Conservation (phyloP, 1,284 basidiomycete species). For the Pascua guehoae region DNA sequence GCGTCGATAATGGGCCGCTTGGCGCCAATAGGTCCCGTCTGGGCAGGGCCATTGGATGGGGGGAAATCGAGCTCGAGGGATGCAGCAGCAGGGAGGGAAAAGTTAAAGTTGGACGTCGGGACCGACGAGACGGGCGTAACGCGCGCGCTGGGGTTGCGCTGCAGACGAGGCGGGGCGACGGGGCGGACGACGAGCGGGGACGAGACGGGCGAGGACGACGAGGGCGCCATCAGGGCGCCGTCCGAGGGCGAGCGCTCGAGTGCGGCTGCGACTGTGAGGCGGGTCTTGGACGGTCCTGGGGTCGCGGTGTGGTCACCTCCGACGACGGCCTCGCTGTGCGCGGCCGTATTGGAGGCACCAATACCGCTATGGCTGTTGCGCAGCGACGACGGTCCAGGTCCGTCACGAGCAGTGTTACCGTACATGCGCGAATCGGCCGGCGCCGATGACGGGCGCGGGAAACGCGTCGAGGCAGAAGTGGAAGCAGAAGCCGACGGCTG, state of each 20-base stretch:
- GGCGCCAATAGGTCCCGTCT: constrained; percentile 12
- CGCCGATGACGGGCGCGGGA: constrained; percentile 21
- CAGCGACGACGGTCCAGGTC: constrained; percentile 3
- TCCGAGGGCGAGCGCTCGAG: constrained; percentile 9
- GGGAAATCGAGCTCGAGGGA: constrained; percentile 6
- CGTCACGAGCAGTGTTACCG: constrained; percentile 2
- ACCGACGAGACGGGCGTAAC: not conserved
- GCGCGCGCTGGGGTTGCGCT: not conserved
- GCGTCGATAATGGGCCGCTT: constrained; percentile 20
- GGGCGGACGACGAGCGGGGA: constrained; percentile 3
- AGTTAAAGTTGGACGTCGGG: constrained; percentile 17
- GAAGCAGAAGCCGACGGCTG: no score
- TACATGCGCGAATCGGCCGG: constrained; percentile 11
- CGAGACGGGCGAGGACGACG: constrained; percentile 8
- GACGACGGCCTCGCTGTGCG: constrained; percentile 5
- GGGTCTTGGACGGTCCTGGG: not conserved
- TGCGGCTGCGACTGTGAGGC: not conserved
- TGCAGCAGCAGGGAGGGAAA: constrained; percentile 9
- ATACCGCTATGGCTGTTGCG: not conserved
- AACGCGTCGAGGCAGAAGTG: not conserved
- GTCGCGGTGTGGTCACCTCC: constrained; percentile 4
- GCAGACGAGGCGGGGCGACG: not conserved
- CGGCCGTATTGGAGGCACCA: no score
- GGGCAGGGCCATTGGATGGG: constrained; percentile 4
- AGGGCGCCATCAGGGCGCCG: not conserved